Percentiles rank a stretch among this genome's conserved stretches.
Evolutionary conservation across 176 grass and related monocot genomes (phyloP).

Genomic region (Juncus effusus): DNA sequence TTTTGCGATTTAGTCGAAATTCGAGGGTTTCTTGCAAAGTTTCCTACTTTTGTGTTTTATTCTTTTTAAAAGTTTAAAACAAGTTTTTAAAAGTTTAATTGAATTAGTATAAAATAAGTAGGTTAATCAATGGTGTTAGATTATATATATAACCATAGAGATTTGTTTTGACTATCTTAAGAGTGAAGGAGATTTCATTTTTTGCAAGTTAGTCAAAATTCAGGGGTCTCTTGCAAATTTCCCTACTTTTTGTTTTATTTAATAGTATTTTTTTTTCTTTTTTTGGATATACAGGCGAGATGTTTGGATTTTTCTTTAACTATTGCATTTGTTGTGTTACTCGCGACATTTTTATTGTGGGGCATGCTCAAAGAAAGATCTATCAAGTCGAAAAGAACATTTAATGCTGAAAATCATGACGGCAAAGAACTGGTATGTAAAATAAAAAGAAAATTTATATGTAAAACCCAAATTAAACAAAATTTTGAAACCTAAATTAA

Average conservation of each 20-base stretch:
- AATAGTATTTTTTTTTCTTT: no score
- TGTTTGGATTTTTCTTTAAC: slow-evolving; percentile 93
- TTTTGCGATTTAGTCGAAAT: no score
- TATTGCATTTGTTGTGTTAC: slow-evolving; percentile 49
- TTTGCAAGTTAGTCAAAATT: no score
- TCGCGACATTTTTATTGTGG: slow-evolving; percentile 58
- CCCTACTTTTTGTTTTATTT: slow-evolving; percentile 7
- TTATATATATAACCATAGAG: no score
- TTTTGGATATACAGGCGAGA: slow-evolving; percentile 66
- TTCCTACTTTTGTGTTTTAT: slow-evolving; percentile 12
- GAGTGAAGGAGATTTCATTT: no score
- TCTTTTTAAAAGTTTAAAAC: no score
- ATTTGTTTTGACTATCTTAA: no score
- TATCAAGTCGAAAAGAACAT: no score
- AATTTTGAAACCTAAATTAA: slow-evolving; percentile 11
- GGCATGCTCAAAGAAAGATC: slow-evolving; percentile 25
- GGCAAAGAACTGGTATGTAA: not conserved
- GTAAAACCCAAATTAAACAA: slow-evolving; percentile 17
- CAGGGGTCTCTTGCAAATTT: slow-evolving; percentile 2
- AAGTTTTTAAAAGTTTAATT: not conserved
- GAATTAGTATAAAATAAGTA: no score
- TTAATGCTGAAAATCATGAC: slow-evolving; percentile 28
- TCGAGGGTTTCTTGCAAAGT: not conserved
- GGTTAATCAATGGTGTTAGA: no score
- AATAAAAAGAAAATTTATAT: not conserved